phyloP scores from a whole-genome alignment of 2,329 filamentous ascomycete genomes.

The Fusarium luffae region DNA sequence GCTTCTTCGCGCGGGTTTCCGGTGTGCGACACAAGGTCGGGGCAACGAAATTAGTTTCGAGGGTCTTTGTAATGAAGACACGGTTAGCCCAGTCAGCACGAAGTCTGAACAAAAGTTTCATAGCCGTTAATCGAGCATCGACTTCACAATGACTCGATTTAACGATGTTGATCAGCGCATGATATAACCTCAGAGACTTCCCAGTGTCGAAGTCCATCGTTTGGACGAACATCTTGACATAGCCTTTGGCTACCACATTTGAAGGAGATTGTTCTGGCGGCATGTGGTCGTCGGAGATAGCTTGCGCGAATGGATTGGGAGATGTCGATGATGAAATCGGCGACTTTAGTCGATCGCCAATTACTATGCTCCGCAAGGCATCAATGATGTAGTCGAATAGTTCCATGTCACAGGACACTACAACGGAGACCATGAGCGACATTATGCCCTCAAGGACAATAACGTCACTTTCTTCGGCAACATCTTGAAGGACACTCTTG shows the following conservation, averaged over 20 bases:
- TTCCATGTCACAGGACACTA: slow-evolving; percentile 66
- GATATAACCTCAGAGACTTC: slow-evolving; percentile 73
- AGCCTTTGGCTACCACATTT: slow-evolving; percentile 77
- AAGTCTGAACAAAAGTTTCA: slow-evolving; percentile 84
- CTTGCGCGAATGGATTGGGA: slow-evolving; percentile 40
- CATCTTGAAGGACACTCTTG: slow-evolving; percentile 68
- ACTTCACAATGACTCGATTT: slow-evolving; percentile 69
- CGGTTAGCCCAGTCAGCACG: slow-evolving; percentile 84
- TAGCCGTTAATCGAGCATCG: slow-evolving; percentile 77
- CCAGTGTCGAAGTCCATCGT: slow-evolving; percentile 73
- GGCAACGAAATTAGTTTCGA: slow-evolving; percentile 80
- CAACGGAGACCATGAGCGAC: slow-evolving; percentile 72
- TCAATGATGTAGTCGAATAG: slow-evolving; percentile 70
- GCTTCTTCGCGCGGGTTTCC: slow-evolving; percentile 61
- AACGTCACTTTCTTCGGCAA: slow-evolving; percentile 72
- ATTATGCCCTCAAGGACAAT: slow-evolving; percentile 73
- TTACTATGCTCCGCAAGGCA: slow-evolving; percentile 62
- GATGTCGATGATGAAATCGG: slow-evolving; percentile 50
- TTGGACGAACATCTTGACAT: slow-evolving; percentile 80
- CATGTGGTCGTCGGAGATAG: slow-evolving; percentile 33
- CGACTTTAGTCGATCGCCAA: slow-evolving; percentile 59
- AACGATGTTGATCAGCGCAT: slow-evolving; percentile 72
- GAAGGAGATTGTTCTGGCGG: slow-evolving; percentile 64
- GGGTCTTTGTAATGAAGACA: slow-evolving; percentile 75
- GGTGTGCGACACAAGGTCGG: slow-evolving; percentile 75